Percentiles rank a stretch among this genome's conserved stretches.
phyloP scores from a whole-genome alignment of 2,329 filamentous ascomycete species.

The Cyphellophora attinorum region DNA sequence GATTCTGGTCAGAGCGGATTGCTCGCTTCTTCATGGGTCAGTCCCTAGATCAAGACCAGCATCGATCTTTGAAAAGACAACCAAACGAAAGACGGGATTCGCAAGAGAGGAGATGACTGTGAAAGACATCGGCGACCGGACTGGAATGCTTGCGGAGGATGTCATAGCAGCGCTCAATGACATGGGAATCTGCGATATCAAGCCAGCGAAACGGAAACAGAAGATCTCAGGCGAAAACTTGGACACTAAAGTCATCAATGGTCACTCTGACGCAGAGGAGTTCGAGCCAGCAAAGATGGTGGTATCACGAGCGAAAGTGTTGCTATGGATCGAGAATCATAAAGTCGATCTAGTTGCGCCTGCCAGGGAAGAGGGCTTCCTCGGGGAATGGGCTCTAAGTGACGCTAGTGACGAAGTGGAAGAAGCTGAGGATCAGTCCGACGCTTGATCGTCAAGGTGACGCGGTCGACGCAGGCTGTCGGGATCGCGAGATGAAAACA shows the following conservation, averaged over 20 bases:
- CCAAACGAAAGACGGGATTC: conserved; percentile 16
- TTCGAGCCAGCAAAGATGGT: conserved; percentile 27
- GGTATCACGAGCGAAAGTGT: conserved; percentile 50
- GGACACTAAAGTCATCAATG: conserved; percentile 28
- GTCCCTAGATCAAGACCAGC: conserved; percentile 20
- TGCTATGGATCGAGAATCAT: conserved; percentile 57
- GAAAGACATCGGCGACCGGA: conserved; percentile 62
- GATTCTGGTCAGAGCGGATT: conserved; percentile 81
- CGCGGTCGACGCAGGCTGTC: too few species aligned
- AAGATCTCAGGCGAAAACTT: conserved; percentile 37
- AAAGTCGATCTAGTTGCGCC: conserved; percentile 54
- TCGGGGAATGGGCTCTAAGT: conserved; percentile 50
- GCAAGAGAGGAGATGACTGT: conserved; percentile 49
- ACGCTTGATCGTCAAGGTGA: too few species aligned
- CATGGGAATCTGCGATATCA: conserved; percentile 58
- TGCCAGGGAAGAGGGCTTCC: conserved; percentile 67
- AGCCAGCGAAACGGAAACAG: conserved; percentile 36
- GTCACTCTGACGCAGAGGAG: conserved; percentile 21
- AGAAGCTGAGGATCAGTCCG: neutral
- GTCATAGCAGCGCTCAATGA: conserved; percentile 67
- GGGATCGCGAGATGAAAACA: neutral
- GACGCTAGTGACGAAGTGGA: conserved; percentile 10
- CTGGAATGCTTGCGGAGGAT: conserved; percentile 79
- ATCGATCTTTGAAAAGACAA: conserved; percentile 27
- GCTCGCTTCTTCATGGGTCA: conserved; percentile 47